Conservation (phyloP, 1,284 basidiomycete genomes). For the Melanopsichium pennsylvanicum region DNA sequence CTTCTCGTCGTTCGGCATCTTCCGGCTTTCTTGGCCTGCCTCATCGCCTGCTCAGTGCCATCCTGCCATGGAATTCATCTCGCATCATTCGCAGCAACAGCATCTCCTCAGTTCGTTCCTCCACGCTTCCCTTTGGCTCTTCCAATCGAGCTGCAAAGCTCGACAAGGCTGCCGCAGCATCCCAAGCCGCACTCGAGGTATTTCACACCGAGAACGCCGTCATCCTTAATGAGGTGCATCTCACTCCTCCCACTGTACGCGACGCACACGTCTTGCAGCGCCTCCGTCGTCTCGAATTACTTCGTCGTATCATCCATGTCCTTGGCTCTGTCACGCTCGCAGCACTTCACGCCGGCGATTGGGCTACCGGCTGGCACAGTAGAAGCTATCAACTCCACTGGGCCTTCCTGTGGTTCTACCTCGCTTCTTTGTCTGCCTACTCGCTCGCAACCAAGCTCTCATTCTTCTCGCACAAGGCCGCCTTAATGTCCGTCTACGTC, state of each 20-base stretch:
- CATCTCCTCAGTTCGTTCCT: conserved; percentile 14
- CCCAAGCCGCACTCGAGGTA: conserved; percentile 50
- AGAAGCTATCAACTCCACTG: conserved; percentile 37
- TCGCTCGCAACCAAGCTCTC: conserved; percentile 39
- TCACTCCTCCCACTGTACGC: conserved; percentile 39
- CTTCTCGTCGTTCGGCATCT: neutral
- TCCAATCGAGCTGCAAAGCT: conserved; percentile 10
- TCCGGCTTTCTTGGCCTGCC: conserved; percentile 5
- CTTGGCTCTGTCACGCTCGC: conserved; percentile 38
- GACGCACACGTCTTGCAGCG: conserved; percentile 3
- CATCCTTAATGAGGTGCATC: conserved; percentile 62
- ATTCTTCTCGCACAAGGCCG: conserved; percentile 58
- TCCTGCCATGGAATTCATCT: conserved; percentile 52
- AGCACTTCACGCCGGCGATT: conserved; percentile 37
- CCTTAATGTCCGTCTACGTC: conserved; percentile 45
- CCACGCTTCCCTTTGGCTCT: conserved; percentile 6
- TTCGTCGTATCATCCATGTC: conserved; percentile 48
- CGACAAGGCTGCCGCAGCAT: conserved; percentile 9
- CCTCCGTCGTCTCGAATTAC: conserved; percentile 22
- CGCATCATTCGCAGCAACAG: conserved; percentile 33
- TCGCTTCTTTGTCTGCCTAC: conserved; percentile 44
- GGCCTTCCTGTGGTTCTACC: conserved; percentile 51
- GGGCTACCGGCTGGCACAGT: conserved; percentile 24
- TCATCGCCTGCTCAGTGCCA: conserved; percentile 23
- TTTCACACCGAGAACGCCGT: conserved; percentile 64